A percentile compares a stretch with the other conserved stretches of the same genome.
phyloP scores from a whole-genome alignment of 805 yeast genomes.

The Yarrowia divulgata region DNA sequence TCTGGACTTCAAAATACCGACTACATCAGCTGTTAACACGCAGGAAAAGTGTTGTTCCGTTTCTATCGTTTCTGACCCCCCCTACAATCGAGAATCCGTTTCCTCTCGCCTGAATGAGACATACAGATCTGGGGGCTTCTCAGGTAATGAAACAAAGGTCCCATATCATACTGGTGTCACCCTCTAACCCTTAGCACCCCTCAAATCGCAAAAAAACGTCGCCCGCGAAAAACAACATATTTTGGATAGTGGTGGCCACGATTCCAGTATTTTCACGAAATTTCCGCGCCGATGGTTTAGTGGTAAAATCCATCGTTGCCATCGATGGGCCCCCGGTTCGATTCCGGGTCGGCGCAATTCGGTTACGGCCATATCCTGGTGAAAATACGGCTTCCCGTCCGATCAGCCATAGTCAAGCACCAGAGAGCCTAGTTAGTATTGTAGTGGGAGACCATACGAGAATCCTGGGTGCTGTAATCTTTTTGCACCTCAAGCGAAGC shows the following conservation, averaged over 20 bases:
- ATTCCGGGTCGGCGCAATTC: slow-evolving; percentile 39
- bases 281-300: slow-evolving; percentile 37
- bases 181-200: too few species aligned
- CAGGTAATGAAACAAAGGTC: too few species aligned
- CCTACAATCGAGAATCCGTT: too few species aligned
- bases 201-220: too few species aligned
- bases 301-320: slow-evolving; percentile 40
- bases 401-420: slow-evolving; percentile 40
- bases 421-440: slow-evolving; percentile 40
- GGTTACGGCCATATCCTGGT: slow-evolving; percentile 40
- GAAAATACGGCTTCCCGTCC: slow-evolving; percentile 40
- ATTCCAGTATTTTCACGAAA: background rate
- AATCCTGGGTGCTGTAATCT: slow-evolving; percentile 39
- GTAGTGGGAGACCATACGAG: slow-evolving; percentile 40
- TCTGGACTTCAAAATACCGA: too few species aligned
- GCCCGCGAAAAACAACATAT: too few species aligned
- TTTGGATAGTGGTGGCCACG: background rate
- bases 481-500: background rate
- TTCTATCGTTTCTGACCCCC: too few species aligned
- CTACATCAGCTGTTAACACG: too few species aligned
- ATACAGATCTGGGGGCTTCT: too few species aligned
- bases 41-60: too few species aligned
- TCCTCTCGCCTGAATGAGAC: too few species aligned
- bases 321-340: slow-evolving; percentile 40
- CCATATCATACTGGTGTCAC: too few species aligned